Evolutionary conservation across 768 basidiomycete species (phyloP), one percentile per base, ranked within the genome.

Genomic region (Suillus paluster): DNA sequence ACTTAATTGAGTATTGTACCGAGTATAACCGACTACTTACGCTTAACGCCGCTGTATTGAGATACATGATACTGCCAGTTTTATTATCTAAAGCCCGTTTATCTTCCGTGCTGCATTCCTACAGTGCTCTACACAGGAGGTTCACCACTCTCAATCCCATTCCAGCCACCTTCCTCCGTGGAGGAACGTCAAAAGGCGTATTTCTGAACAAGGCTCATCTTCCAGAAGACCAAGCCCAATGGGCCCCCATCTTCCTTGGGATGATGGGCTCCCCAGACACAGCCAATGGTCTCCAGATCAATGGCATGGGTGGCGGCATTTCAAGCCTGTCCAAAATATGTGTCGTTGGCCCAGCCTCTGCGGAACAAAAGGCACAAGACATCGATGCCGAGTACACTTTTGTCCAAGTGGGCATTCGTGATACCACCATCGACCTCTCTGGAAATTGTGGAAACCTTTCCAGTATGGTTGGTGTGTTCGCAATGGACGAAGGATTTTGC

Each of bases 221-320:
- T 6, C 89, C 90, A 15, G 60, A 67, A 21, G 77, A 84, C 59
- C 77, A 69, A 15, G 66, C 77, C 0, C 73, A 83, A 70, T 91
- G 89, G 90, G 72, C 77, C 17, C 75, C 77, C 36, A 85, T 91
- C 53, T 88, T 92, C 65, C 80, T 88, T 10, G 83, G 87, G 0
- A 82, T 91, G 15, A 92, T 92, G 90, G 91, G 91, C n/a, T 91
- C 90, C 4, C 91, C 91, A 0, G 91, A 94, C 68, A 80, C 86
- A 2, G 77, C 82, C 59, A 76, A 90, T 66, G 84, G 84, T 1
- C 78, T 89, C 17, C 91, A 94, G 73, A 78, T 92, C 15, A 87
- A 94, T 65, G 91, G 91, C 12, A 90, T 92, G 88, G 91, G 91
- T 10, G 90, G 91, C 7, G 91, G 91, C 4, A 76, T 90, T 10